Percentiles rank a stretch among this genome's conserved stretches.
Evolutionary conservation across 2,329 filamentous ascomycete species (phyloP).

Genomic region (Pestalotiopsis sp.): DNA sequence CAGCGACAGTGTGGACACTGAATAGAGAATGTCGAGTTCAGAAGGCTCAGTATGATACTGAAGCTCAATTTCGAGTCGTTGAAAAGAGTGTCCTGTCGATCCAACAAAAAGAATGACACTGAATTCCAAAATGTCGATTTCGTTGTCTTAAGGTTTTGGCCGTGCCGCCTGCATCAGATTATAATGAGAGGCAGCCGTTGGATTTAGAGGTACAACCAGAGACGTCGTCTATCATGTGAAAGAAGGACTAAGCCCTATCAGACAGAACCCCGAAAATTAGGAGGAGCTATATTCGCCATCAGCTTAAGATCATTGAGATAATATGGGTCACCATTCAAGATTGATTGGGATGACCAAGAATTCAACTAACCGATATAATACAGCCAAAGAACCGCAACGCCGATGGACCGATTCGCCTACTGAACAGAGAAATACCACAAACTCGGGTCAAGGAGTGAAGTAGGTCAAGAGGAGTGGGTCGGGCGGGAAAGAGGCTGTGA

Average conservation of each 20-base stretch:
- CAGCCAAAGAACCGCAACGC: conserved; percentile 32
- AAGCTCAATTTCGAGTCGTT: background rate
- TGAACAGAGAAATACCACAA: conserved; percentile 24
- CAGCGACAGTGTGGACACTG: background rate
- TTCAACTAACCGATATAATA: conserved; percentile 46
- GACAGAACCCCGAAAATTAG: background rate
- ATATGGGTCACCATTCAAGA: conserved; percentile 17
- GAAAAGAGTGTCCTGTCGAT: background rate
- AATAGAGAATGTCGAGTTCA: background rate
- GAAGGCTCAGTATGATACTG: background rate
- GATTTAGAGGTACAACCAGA: background rate
- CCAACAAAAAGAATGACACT: background rate
- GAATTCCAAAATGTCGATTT: background rate
- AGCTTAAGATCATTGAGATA: conserved; percentile 22
- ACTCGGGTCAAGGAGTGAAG: conserved; percentile 19
- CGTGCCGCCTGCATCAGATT: background rate
- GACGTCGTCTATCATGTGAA: background rate
- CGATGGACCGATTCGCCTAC: conserved; percentile 31
- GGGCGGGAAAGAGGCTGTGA: conserved; percentile 23
- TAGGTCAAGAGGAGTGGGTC: conserved; percentile 23
- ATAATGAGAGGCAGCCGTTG: background rate
- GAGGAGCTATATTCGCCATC: conserved; percentile 22
- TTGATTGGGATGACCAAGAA: conserved; percentile 30
- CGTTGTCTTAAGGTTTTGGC: background rate
- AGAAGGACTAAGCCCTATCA: background rate